phyloP scores from a whole-genome alignment of 192 early-diverging fungal genomes.

The Backusella westeae region DNA sequence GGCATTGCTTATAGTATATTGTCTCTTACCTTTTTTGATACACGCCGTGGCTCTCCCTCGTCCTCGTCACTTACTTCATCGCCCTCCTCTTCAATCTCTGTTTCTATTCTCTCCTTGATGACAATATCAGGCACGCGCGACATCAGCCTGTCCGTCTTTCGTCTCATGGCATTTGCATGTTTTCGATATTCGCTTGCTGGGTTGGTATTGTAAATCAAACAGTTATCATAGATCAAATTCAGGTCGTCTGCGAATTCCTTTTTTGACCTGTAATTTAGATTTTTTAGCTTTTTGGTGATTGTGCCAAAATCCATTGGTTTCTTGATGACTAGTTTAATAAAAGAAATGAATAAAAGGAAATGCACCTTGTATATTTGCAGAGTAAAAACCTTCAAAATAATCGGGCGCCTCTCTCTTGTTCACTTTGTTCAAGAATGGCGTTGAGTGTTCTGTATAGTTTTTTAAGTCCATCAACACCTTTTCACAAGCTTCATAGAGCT shows the following conservation, averaged over 20 bases:
- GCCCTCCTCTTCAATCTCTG: constrained; percentile 55
- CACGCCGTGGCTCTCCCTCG: constrained; percentile 7
- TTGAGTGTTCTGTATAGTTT: constrained; percentile 75
- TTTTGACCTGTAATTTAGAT: constrained; percentile 79
- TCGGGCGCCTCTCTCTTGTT: constrained; percentile 88
- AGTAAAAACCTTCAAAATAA: constrained; percentile 69
- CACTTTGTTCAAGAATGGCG: constrained; percentile 87
- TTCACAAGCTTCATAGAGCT: constrained; percentile 87
- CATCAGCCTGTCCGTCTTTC: constrained; percentile 70
- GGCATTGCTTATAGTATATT: too few species aligned
- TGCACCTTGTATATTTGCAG: neutral
- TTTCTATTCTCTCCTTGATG: constrained; percentile 48
- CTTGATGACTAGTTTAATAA: constrained; percentile 66
- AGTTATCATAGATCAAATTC: constrained; percentile 88
- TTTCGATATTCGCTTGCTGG: constrained; percentile 84
- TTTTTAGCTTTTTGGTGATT: constrained; percentile 84
- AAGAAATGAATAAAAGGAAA: constrained; percentile 1
- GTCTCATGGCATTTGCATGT: constrained; percentile 77
- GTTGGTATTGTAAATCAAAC: constrained; percentile 83
- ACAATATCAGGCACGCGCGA: constrained; percentile 78
- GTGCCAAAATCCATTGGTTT: constrained; percentile 92
- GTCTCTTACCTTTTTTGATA: neutral
- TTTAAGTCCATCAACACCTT: constrained; percentile 80
- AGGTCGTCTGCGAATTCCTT: constrained; percentile 82
- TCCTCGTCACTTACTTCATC: constrained; percentile 51